Percentiles rank a stretch among this genome's conserved stretches.
phyloP scores from a whole-genome alignment of 371 early-diverging fungal species.

The Fennellomyces sp. region DNA sequence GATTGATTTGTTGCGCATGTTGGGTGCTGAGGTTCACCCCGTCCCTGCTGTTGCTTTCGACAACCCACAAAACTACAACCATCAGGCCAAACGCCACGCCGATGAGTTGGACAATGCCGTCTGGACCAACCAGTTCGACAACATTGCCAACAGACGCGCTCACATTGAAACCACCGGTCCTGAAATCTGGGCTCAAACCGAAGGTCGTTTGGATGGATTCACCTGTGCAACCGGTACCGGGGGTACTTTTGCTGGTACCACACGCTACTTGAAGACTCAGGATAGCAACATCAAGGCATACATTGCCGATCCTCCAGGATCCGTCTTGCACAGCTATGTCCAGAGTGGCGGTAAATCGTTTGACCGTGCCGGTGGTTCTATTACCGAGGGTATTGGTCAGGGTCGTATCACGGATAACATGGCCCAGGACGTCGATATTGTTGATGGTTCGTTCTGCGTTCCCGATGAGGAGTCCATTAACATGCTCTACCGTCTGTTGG shows the following conservation, averaged over 20 bases:
- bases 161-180: conserved; percentile 96
- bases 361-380: conserved; percentile 77
- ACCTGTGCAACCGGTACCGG: conserved; percentile 94
- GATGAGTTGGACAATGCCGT: conserved; percentile 81
- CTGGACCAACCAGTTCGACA: conserved; percentile 96
- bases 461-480: conserved; percentile 82
- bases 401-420: conserved; percentile 94
- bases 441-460: conserved; percentile 85
- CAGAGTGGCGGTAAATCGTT: conserved; percentile 69
- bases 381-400: conserved; percentile 94
- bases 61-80: conserved; percentile 93
- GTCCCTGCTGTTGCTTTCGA: conserved; percentile 93
- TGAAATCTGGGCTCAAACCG: conserved; percentile 89
- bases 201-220: conserved; percentile 83
- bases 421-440: conserved; percentile 71
- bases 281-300: conserved; percentile 72
- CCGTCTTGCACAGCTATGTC: conserved; percentile 82
- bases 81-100: conserved; percentile 90
- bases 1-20: conserved; percentile 89
- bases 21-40: conserved; percentile 89
- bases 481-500: conserved; percentile 86
- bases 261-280: conserved; percentile 80
- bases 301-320: conserved; percentile 95
- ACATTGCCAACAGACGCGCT: conserved; percentile 85
- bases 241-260: conserved; percentile 89